Evolutionary conservation across 2,329 filamentous ascomycete genomes (phyloP), one percentile per base, ranked within the genome.

Genomic region (Penicillium sp.): DNA sequence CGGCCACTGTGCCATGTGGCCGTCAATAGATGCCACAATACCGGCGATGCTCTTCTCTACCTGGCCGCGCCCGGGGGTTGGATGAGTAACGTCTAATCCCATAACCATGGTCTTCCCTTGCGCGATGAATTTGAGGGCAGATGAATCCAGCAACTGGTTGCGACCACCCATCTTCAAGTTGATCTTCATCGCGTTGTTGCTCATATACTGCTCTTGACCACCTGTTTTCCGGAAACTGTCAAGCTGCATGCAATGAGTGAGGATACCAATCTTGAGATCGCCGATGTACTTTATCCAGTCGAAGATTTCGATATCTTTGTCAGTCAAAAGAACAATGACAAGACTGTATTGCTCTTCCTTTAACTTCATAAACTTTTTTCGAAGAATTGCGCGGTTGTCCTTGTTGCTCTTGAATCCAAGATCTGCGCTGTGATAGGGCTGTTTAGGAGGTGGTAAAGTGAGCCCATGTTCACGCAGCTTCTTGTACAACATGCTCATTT

Each of bases 81-180:
- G 91, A 67, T 96, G 92, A 0, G 91, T 94, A 1, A 96, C 91
- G 67, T 96, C 92, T 61, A 93, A 87, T 0, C 92, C 91, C 10
- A 94, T 84, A 1, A 96, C 74, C 86, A 96, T 96, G 0, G 91
- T 94, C 64, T 86, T 86, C 1, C 82, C 83, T 22, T 86, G 79
- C 24, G 76, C 74, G 42, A 91, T 70, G 0, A 91, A 77, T 1
- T 78, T 79, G 11, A 86, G 75, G 27, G 84, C 80, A 0, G 77
- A 60, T 14, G 49, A 22, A 6, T 65, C 59, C 0, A 95, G 74
- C 10, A 72, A 75, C 66, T 94, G 90, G 63, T 92, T 92, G n/a
- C 81, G 71, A 1, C 89, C 89, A 1, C 88, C 88, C 36, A 85
- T 78, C 71, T 93, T 94, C 39, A 92, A 75, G 63, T 96, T 96